Conservation (phyloP, 2,329 filamentous ascomycete genomes). For the Fusarium sp. region DNA sequence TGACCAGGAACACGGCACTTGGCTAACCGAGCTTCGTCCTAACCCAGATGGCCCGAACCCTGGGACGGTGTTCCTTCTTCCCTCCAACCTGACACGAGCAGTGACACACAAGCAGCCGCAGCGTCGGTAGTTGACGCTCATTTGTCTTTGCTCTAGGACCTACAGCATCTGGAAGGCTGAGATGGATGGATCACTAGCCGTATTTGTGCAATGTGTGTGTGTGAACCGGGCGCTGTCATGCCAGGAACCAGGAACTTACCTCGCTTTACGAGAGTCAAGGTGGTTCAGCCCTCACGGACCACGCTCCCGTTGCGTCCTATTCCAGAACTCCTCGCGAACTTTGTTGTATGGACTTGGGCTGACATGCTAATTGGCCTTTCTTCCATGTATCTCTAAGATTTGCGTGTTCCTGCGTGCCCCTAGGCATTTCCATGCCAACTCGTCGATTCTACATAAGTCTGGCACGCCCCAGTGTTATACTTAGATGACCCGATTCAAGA, state of each 20-base stretch:
- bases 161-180: not conserved
- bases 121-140: constrained; percentile 14
- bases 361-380: not conserved
- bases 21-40: not conserved
- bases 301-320: not conserved
- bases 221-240: not conserved
- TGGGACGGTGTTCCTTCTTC: not conserved
- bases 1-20: not conserved
- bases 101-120: constrained; percentile 15
- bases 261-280: constrained; percentile 5
- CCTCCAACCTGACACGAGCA: not conserved
- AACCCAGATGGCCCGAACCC: not conserved
- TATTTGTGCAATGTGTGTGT: not conserved
- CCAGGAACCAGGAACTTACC: constrained; percentile 21
- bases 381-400: not conserved
- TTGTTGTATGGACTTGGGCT: constrained; percentile 3
- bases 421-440: not conserved
- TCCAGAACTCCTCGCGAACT: constrained; percentile 10
- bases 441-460: constrained; percentile 20
- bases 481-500: not conserved
- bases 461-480: constrained; percentile 1
- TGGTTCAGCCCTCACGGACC: constrained; percentile 31
- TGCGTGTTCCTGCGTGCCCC: constrained; percentile 6
- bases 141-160: constrained; percentile 12
- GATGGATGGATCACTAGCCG: constrained; percentile 16